Base-by-base conservation (phyloP, 2,329 filamentous ascomycete species). In the Lasiodiplodia sp. region DNA sequence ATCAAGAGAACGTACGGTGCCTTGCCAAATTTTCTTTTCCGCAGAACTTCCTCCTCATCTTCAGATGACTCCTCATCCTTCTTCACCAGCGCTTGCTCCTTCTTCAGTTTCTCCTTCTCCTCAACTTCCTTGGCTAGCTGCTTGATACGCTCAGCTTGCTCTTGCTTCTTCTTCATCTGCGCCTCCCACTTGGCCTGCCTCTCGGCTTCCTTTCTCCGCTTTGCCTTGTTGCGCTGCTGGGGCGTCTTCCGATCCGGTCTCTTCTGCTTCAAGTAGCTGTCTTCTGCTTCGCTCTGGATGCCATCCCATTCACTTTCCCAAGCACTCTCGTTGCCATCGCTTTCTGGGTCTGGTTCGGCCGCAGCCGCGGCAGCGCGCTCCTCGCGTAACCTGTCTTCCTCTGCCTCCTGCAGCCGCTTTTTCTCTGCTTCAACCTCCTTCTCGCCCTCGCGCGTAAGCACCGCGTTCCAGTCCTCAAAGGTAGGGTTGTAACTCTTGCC, bases 401-500 rank as follows among this genome's bases (percentile, higher is more conserved):
- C 87, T 69, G 89, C 88, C 53, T 87, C 88, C 47, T 84, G 86
- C 6, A 95, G 80, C 6, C 94, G 90, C 78, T 91, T 89, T 78
- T 89, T 87, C 81, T 98, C 95, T 0, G 89, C 88, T 71, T 91
- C 91, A 2, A 97, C 84, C 16, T 91, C 94, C 80, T 92, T 93
- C 68, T 90, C 86, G 56, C 93, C 92, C 79, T 96, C 93, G 52
- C 88, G 85, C 23, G 87, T 86, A 55, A 97, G 83, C 18, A 95
- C 87, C 10, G 88, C 86, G 74, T 94, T 91, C 86, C 96, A 99
- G 71, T 97, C 94, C 71, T 89, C 87, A 73, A 96, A 96, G 6
- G 88, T 84, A 0, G 96, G 96, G 78, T 99, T 99, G 83, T 99
- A 99, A 74, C 93, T 97, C 79, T 91, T 93, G 69, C 93, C 94